Base-by-base conservation (phyloP, 1,284 basidiomycete genomes). In the Salmacisia buchloeana region DNA sequence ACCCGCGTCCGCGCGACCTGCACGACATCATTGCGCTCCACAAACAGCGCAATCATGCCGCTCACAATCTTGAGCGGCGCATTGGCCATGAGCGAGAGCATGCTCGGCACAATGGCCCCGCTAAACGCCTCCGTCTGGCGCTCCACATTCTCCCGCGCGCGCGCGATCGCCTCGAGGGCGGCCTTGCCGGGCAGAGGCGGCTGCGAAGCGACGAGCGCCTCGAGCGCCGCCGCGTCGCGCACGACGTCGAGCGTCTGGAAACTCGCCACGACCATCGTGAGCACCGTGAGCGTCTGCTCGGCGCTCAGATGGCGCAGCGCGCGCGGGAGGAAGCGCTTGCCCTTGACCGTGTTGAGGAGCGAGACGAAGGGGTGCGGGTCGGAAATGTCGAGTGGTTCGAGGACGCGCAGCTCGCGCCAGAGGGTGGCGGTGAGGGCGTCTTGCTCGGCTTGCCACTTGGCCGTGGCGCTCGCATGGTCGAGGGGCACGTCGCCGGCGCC, bases 311-410 rank as follows among this genome's bases (percentile, higher is more conserved):
- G 89, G n/a, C 93, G 88, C 21, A 91, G 87, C 3, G 94, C 86
- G 38, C 96, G 88, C 2, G 92, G 90, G 43, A 99, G 84, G 23
- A 99, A 85, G 66, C 88, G 88, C 83, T 97, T 97, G 65, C 96
- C 96, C 82, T 99, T 99, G 70, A 87, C 85, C 2, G 91, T 88
- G 36, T 85, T 86, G 54, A 99, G 84, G 45, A 99, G 84, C 1
- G 93, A 92, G 71, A 98, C 89, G 82, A 99, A 97, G 0, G 96
- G 96, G 82, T 98, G 96, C 3, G 94, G 94, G 67, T 90, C 91
- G 89, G 92, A 93, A 38, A 91, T 89, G 78, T 94, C 92, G 12
- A 98, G 85, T 29, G 93, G 92, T 49, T 92, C 89, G 83, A 91
- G 87, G 25, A 97, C 89, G 74, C 89, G 85, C 54, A 97, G 81